Conservation (phyloP, 768 basidiomycete species). For the Macrolepiota dolichaula region DNA sequence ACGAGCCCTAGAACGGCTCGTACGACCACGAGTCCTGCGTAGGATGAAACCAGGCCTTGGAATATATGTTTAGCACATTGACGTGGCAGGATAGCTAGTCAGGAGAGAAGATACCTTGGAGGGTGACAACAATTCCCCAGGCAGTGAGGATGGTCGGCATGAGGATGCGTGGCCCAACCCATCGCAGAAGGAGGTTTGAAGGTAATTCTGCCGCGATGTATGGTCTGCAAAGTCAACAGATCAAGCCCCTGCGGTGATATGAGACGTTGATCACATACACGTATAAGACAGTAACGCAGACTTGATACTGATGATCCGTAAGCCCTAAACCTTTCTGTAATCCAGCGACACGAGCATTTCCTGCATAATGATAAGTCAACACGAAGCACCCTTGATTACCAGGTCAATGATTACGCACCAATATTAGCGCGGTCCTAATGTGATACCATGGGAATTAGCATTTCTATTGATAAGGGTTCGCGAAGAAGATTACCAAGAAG, state of each 20-base stretch:
- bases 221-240: conserved; percentile 21
- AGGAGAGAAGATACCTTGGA: conserved; percentile 29
- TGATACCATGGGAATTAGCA: conserved; percentile 11
- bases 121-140: conserved; percentile 48
- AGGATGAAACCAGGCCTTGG: conserved; percentile 42
- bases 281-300: conserved; percentile 29
- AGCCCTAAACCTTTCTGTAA: conserved; percentile 40
- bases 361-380: conserved; percentile 13
- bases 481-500: conserved; percentile 25
- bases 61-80: background rate
- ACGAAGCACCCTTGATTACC: background rate
- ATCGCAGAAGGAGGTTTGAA: conserved; percentile 39
- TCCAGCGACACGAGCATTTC: conserved; percentile 48
- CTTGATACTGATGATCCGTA: conserved; percentile 35
- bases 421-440: conserved; percentile 34
- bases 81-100: background rate
- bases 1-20: conserved; percentile 50
- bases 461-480: background rate
- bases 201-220: conserved; percentile 48
- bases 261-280: conserved; percentile 18
- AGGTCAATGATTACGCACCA: conserved; percentile 18
- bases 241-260: background rate
- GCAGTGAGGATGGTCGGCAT: conserved; percentile 44
- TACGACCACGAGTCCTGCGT: conserved; percentile 45
- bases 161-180: conserved; percentile 43